Base-by-base conservation (phyloP, 257 asterid species). In the Primulina tabacum region DNA sequence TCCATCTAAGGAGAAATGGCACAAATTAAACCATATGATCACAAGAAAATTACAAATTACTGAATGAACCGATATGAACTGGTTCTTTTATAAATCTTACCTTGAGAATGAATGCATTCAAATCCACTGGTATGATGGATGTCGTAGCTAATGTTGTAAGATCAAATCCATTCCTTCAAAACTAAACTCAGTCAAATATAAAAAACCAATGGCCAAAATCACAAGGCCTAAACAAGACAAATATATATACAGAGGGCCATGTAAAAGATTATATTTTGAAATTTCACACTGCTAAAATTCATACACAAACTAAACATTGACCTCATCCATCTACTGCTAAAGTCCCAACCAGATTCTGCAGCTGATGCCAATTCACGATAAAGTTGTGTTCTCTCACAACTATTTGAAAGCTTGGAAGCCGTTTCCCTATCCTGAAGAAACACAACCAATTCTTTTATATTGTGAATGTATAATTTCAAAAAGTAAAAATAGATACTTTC, bases 331-430 rank as follows among this genome's bases (percentile, higher is more conserved):
- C 97, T 83, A 66, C 86, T 74, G 77, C 97, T 89, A 75, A 94
- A 91, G 84, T 94, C 99, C 99, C 97, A 89, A 30, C 99, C 99
- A 69, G 97, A 83, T 82, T 94, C 99, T 65, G 97, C 97, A 14
- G 96, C 43, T 6, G 99, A 83, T 35, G 97, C 97, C 43, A 89
- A 3, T 71, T 91, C 96, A 5, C 97, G 92, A 62, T 88, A 94
- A 47, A 91, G 74, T 57, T 71, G 77, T 1, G 81, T 69, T 76
- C 81, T 88, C 59, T 78, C 85, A 71, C 87, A 80, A 1, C 60
- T 35, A 77, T 59, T 79, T 11, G 89, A 32, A 26, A 94, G 84
- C 60, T 80, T 81, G 28, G 95, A 87, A 80, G 99, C 97, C 11
- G 85, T 88, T 81, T 83, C 82, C 65, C 7, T 65, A 74, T 94